Evolutionary conservation across 2,329 filamentous ascomycete genomes (phyloP).

Genomic region (Sclerotinia borealis): DNA sequence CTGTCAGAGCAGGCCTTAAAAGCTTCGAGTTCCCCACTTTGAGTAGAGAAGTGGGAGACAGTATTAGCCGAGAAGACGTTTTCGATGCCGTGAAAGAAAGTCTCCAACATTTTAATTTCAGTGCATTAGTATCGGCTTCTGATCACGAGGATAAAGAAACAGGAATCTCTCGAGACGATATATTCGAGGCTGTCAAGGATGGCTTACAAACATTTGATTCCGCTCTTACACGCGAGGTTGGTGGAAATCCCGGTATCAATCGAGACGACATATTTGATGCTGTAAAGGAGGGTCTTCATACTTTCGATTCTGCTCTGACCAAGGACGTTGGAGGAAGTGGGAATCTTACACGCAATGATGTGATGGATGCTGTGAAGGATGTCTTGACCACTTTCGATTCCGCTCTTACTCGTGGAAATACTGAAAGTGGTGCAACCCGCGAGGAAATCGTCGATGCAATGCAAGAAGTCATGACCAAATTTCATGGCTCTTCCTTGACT

Average conservation of each 20-base stretch:
- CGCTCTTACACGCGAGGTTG: conserved; percentile 7
- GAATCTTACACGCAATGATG: conserved; percentile 67
- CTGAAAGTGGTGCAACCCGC: conserved; percentile 2
- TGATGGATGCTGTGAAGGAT: conserved; percentile 75
- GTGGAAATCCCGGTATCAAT: conserved; percentile 48
- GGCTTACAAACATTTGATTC: conserved; percentile 36
- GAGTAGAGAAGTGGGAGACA: conserved; percentile 35
- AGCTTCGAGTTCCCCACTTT: conserved; percentile 41
- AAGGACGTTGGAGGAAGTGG: conserved; percentile 44
- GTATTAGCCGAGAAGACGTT: conserved; percentile 72
- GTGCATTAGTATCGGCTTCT: conserved; percentile 26
- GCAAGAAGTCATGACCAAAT: conserved; percentile 91
- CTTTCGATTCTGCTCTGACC: conserved; percentile 36
- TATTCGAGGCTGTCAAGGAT: conserved; percentile 73
- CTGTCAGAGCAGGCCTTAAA: conserved; percentile 55
- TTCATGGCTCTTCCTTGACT: conserved; percentile 69
- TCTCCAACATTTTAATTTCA: conserved; percentile 45
- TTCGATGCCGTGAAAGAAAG: conserved; percentile 71
- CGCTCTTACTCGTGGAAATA: conserved; percentile 51
- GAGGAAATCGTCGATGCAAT: conserved; percentile 39
- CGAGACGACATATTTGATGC: conserved; percentile 82
- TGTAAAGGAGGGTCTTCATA: conserved; percentile 66
- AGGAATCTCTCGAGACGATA: conserved; percentile 67
- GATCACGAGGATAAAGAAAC: conserved; percentile 45
- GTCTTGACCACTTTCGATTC: conserved; percentile 55